Conservation (phyloP, 345 rosid species). For the Pugionium dolabratum region DNA sequence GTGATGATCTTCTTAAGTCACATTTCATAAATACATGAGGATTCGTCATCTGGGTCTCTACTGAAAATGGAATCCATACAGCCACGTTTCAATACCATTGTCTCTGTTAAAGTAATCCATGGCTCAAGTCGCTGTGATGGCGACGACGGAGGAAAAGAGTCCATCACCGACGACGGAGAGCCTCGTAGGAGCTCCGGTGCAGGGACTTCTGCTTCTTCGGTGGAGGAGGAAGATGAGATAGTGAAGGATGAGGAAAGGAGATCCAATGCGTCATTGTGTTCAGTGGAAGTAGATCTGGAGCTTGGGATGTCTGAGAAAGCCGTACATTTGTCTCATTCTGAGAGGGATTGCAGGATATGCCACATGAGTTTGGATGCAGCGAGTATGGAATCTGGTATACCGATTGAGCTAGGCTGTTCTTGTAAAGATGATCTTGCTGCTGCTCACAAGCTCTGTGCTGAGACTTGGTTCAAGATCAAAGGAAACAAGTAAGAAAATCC, state of each 20-base stretch:
- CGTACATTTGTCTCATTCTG: constrained; percentile 48
- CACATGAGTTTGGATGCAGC: constrained; percentile 65
- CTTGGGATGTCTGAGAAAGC: constrained; percentile 43
- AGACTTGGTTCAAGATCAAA: constrained; percentile 87
- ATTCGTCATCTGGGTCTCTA: constrained; percentile 43
- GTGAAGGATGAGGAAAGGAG: constrained; percentile 47
- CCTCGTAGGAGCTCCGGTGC: constrained; percentile 11
- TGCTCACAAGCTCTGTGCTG: constrained; percentile 87
- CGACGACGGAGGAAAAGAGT: constrained; percentile 8
- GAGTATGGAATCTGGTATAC: constrained; percentile 60
- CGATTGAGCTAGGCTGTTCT: constrained; percentile 80
- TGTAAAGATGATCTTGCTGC: constrained; percentile 88
- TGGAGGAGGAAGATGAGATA: constrained; percentile 42
- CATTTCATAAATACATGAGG: constrained; percentile 49
- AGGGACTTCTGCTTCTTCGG: background rate
- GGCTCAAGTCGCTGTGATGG: background rate
- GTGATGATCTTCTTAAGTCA: constrained; percentile 38
- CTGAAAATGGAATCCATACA: constrained; percentile 50
- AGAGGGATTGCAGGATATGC: constrained; percentile 83
- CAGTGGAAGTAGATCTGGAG: constrained; percentile 64
- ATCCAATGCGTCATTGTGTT: constrained; percentile 55
- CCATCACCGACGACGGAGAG: constrained; percentile 1
- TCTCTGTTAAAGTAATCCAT: constrained; percentile 1
- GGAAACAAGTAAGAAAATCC: constrained; percentile 68
- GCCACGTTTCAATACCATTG: constrained; percentile 42